Percentiles rank a stretch among this genome's conserved stretches.
phyloP scores from a whole-genome alignment of 83 land plant species.

The Thuja plicata region DNA sequence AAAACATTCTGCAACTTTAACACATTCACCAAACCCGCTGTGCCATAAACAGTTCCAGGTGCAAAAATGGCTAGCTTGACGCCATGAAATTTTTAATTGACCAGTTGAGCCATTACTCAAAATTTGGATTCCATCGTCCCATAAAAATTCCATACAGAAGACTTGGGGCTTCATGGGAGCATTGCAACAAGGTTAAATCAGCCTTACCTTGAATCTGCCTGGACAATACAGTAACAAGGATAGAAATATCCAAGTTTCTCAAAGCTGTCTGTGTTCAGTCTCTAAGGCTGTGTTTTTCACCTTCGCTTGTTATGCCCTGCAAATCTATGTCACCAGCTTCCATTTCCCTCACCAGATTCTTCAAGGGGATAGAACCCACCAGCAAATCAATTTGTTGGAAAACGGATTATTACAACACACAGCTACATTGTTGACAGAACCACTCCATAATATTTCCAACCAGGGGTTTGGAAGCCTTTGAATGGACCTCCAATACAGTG shows the following conservation, averaged over 20 bases:
- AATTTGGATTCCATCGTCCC: neutral
- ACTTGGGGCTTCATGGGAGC: conserved; percentile 9
- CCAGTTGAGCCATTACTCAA: neutral
- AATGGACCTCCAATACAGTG: conserved; percentile 31
- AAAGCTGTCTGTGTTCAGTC: conserved; percentile 11
- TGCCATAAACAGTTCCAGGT: neutral
- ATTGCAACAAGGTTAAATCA: neutral
- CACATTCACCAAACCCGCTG: neutral
- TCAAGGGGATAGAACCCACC: conserved; percentile 30
- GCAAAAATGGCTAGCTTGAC: neutral
- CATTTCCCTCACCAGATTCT: conserved; percentile 49
- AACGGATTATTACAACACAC: neutral
- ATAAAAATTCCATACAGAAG: neutral
- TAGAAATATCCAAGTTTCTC: neutral
- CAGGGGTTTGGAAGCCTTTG: conserved; percentile 33
- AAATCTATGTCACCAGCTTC: conserved; percentile 46
- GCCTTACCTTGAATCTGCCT: neutral
- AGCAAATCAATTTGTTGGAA: conserved; percentile 2
- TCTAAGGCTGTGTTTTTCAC: conserved; percentile 41
- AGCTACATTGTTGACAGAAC: conserved; percentile 40
- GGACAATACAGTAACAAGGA: conserved; percentile 7
- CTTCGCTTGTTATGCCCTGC: conserved; percentile 54
- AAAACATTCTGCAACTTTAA: neutral
- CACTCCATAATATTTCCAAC: conserved; percentile 28
- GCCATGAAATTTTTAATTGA: neutral